Base-by-base conservation (phyloP, 495 filamentous ascomycete genomes). In the Neurospora sp. region DNA sequence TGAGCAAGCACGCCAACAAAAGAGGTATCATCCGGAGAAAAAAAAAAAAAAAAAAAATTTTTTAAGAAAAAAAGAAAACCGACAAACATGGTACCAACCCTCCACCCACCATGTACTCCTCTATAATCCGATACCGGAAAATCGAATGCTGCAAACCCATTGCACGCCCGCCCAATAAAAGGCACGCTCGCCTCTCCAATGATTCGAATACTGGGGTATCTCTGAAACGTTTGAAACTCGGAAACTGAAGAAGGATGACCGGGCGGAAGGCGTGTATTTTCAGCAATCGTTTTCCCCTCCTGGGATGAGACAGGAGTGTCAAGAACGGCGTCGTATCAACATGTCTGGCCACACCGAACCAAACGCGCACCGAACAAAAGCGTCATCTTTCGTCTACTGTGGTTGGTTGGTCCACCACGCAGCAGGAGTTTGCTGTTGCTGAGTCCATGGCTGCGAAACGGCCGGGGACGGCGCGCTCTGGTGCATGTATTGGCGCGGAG, bases 401-500 rank as follows among this genome's bases (percentile, higher is more conserved):
- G 82, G 85, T 76, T 83, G 81, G 71, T 84, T 83, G 0, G 81
- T 65, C 84, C 84, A 86, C 84, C 83, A 85, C 70, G 78, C 79
- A 27, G 78, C 77, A 10, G 79, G 77, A 44, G 80, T 75, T 74
- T 70, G 53, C 74, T 82, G 84, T 70, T 81, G 80, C 69, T 82
- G 82, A 37, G 81, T 80, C 84, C 84, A 85, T 14, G 78, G 75
- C 45, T 84, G 84, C 27, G 80, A 77, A n/a, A 81, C 82, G 5
- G 84, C 79, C 14, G 83, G 84, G 20, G 79, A 75, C 1, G 80
- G 76, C 9, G 81, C 77, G 70, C 79, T 82, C 42, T 84, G 84
- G 38, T 85, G 85, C 84, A 90, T 84, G 77, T 89, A 91, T 76
- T 90, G 89, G 48, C 89, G 87, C 22, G 87, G 85, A 5, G 84